A percentile compares a stretch with the other conserved stretches of the same genome.
phyloP scores from a whole-genome alignment of 2,329 filamentous ascomycete genomes.

The Talaromyces sp. region DNA sequence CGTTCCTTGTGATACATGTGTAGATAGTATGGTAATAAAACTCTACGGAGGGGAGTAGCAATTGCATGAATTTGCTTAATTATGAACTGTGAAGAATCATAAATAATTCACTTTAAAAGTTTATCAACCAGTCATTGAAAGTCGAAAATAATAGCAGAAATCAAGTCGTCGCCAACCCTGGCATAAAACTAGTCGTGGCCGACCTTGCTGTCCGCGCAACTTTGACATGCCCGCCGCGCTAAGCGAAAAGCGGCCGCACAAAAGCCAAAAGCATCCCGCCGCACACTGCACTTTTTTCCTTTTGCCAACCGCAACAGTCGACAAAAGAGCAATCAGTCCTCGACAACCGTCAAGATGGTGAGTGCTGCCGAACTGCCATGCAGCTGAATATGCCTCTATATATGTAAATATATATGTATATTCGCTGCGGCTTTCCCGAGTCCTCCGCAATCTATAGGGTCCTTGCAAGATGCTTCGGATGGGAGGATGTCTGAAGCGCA shows the following conservation, averaged over 20 bases:
- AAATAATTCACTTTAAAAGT: no score
- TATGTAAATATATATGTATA: background rate
- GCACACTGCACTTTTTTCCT: conserved; percentile 22
- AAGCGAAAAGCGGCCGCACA: conserved; percentile 42
- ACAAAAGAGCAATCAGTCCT: conserved; percentile 27
- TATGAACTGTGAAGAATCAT: no score
- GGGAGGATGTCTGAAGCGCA: conserved; percentile 78
- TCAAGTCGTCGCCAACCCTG: conserved; percentile 10
- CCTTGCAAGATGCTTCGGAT: conserved; percentile 99
- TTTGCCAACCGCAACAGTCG: conserved; percentile 28
- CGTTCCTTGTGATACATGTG: background rate
- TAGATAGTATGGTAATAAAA: background rate
- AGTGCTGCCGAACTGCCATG: conserved; percentile 27
- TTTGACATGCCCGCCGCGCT: conserved; percentile 33
- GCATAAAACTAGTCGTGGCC: conserved; percentile 29
- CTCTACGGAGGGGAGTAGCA: no score
- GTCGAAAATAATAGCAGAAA: no score
- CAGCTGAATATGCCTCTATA: conserved; percentile 17
- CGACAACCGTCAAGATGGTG: conserved; percentile 42
- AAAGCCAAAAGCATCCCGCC: conserved; percentile 36
- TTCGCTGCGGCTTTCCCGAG: conserved; percentile 10
- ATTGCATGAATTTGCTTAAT: no score
- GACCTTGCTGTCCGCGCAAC: conserved; percentile 23
- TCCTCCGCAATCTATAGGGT: conserved; percentile 48
- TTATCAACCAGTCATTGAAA: no score